Evolutionary conservation across 495 filamentous ascomycete genomes (phyloP).

Genomic region (Hypoxylon trugodes): DNA sequence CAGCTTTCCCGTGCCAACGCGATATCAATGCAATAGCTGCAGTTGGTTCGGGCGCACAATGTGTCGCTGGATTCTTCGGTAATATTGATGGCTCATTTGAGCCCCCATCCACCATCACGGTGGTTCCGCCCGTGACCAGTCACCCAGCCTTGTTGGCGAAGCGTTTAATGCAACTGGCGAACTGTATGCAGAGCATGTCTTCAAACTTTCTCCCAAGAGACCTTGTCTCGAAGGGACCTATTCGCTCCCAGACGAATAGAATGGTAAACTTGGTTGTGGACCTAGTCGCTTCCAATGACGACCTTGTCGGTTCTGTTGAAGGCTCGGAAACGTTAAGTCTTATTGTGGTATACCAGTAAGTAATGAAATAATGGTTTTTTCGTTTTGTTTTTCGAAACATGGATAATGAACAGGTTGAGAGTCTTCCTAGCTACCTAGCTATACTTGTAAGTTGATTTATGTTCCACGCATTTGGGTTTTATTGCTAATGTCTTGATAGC

Average conservation of each 20-base stretch:
- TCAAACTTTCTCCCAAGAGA: constrained; percentile 31
- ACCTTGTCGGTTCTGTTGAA: constrained; percentile 55
- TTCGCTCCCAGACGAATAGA: constrained; percentile 42
- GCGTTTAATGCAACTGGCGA: constrained; percentile 55
- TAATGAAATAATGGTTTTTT: constrained; percentile 3
- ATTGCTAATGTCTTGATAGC: background rate
- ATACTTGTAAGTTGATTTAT: no score
- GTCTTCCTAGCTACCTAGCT: no score
- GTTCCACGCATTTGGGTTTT: no score
- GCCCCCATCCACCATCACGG: constrained; percentile 35
- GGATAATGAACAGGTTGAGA: background rate
- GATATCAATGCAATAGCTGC: constrained; percentile 47
- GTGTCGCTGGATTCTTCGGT: constrained; percentile 44
- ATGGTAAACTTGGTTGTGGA: constrained; percentile 50
- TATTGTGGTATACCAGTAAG: constrained; percentile 49
- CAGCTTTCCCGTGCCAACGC: constrained; percentile 51
- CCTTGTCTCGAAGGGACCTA: constrained; percentile 45
- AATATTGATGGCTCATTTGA: constrained; percentile 39
- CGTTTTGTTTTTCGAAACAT: background rate
- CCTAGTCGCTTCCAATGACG: constrained; percentile 59
- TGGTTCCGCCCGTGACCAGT: constrained; percentile 45
- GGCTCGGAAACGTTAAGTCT: constrained; percentile 54
- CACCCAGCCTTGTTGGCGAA: constrained; percentile 58
- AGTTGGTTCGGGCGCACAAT: constrained; percentile 41
- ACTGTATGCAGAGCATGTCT: constrained; percentile 58